Conservation (phyloP, 306 rosid genomes). For the Luffa aegyptiaca region DNA sequence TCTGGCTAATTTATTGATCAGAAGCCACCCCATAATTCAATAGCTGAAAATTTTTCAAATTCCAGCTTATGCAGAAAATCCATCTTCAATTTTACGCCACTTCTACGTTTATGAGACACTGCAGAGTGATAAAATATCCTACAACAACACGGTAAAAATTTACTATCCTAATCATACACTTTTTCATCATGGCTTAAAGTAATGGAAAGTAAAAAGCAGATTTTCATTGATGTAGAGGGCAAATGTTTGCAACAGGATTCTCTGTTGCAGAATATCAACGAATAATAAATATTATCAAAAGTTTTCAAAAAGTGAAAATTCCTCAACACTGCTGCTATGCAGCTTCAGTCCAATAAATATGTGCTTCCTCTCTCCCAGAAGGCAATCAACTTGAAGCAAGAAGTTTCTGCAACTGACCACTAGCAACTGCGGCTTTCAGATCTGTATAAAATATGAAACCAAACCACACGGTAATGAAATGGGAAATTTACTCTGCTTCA, state of each 20-base stretch:
- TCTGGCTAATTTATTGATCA: background rate
- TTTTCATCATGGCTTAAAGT: background rate
- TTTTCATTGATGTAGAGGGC: background rate
- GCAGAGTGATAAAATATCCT: background rate
- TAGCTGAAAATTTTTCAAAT: background rate
- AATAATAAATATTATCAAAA: constrained; percentile 3
- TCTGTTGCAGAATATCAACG: background rate
- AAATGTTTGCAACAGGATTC: background rate
- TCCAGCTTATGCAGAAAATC: background rate
- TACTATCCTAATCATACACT: background rate
- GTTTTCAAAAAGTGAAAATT: background rate
- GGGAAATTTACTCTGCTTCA: background rate
- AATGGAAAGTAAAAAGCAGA: background rate
- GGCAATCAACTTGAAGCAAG: constrained; percentile 43
- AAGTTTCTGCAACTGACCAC: constrained; percentile 76
- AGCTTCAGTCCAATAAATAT: background rate
- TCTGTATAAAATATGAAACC: constrained; percentile 25
- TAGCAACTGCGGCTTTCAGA: constrained; percentile 53
- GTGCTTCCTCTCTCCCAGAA: constrained; percentile 1
- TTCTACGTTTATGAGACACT: background rate
- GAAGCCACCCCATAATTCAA: background rate
- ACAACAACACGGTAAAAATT: background rate
- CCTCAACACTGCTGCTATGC: background rate
- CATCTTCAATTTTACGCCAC: background rate
- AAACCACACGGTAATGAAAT: background rate